Conservation (phyloP, 108 stramenopile species). For the Phaeodactylum tricornutum region DNA sequence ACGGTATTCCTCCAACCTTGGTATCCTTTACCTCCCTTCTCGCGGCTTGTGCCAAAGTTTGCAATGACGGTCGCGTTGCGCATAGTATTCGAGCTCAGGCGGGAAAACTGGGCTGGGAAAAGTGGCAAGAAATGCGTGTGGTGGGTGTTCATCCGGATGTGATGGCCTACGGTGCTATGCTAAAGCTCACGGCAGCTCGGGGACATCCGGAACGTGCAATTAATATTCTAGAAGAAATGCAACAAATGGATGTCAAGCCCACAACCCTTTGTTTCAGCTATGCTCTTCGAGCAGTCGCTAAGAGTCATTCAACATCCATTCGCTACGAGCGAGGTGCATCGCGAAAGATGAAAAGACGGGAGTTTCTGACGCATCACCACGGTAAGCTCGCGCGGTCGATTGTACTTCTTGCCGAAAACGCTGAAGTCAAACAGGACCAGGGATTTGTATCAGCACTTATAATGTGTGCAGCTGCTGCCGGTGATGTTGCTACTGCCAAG, state of each 20-base stretch:
- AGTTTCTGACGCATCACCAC: conserved; percentile 60
- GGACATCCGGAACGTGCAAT: conserved; percentile 71
- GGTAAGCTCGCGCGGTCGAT: conserved; percentile 68
- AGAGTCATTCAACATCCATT: conserved; percentile 58
- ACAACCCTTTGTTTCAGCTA: conserved; percentile 72
- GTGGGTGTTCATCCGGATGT: conserved; percentile 67
- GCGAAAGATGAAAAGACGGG: conserved; percentile 42
- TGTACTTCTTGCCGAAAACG: conserved; percentile 64
- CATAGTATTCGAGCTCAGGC: conserved; percentile 64
- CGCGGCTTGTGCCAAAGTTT: conserved; percentile 72
- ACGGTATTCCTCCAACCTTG: conserved; percentile 39
- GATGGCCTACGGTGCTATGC: conserved; percentile 77
- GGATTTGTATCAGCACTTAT: conserved; percentile 73
- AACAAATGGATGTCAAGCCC: conserved; percentile 58
- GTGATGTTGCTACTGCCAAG: conserved; percentile 77
- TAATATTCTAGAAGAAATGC: conserved; percentile 71
- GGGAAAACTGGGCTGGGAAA: conserved; percentile 55
- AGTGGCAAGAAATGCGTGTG: conserved; percentile 80
- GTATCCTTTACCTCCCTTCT: conserved; percentile 76
- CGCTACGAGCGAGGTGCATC: conserved; percentile 62
- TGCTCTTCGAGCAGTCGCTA: conserved; percentile 58
- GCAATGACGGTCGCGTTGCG: conserved; percentile 52
- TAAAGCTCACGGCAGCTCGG: conserved; percentile 61
- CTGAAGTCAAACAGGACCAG: conserved; percentile 73
- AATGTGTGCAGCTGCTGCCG: conserved; percentile 69